Evolutionary conservation across 108 stramenopile species (phyloP), one percentile per base, ranked within the genome.

Genomic region (Cafeteria roenbergensis): DNA sequence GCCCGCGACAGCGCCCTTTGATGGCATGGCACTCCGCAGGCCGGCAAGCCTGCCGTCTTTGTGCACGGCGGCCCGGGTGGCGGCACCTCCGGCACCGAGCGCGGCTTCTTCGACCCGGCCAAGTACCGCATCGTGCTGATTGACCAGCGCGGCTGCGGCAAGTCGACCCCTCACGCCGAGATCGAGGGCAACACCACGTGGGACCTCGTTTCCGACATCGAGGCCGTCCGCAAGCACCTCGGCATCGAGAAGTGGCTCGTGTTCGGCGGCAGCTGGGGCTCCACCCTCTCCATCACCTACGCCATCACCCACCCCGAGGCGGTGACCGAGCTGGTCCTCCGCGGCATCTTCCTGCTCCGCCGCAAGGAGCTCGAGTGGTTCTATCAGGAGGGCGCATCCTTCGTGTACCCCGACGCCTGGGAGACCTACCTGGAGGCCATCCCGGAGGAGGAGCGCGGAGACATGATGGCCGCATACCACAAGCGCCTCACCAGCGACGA

Each of bases 181-280:
- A 4, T 68, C 3, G 34, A 59, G 30, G 63, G 62, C 24, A 69
- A 69, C 61, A 69, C 68, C 24, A 69, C 68, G 25, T 71, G 65
- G 64, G 50, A 65, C 36, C 29, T 87, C 56, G 84, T 92, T 0
- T 56, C 78, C 29, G 90, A 92, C 74, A 77, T 86, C 31, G 90
- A 92, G 68, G 53, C 57, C 1, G 65, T 92, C 48, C 68, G 86
- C 48, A 9, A 48, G 20, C 72, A 84, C 52, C 62, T 92, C 38
- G 56, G 54, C 24, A 78, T 64, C 1, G 68, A 70, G 33, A 78
- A 75, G 24, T 92, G 86, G 86, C 76, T 79, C 52, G 80, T 92
- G 53, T 73, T 92, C 34, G 90, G 90, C 12, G 90, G 90, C 32
- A 82, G 80, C 2, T 92, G 90, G 90, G 90, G 90, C 37, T 80